Evolutionary conservation across 768 basidiomycete genomes (phyloP), one percentile per base, ranked within the genome.

Genomic region (Leccinum disarticulatum): DNA sequence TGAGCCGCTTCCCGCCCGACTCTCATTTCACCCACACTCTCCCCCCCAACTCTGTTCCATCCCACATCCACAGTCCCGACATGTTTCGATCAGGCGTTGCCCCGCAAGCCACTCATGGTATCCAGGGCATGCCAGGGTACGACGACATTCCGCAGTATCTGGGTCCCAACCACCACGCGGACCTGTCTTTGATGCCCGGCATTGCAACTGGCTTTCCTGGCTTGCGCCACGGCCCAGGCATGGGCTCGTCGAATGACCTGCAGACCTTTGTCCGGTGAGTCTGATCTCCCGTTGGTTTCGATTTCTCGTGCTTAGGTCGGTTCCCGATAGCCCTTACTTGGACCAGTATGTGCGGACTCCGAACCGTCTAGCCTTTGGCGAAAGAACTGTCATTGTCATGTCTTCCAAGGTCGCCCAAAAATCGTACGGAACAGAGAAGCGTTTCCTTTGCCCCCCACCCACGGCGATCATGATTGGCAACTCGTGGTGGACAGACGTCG

Each of bases 371-470:
- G 90, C 90, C 1, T 90, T 90, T 66, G 96, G 96, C 54, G 96
- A 98, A 73, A 86, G 94, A 52, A 93, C 94, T 4, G 85, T 98
- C 61, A 90, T 98, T 61, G 90, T 98, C 67, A 95, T 97, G 91
- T 95, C 93, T n/a, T 93, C 91, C 71, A 94, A 91, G 70, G 95
- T 98, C 31, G 96, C 93, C 3, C 96, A 98, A 79, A 96, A 98
- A 71, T 94, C 92, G 9, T 98, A 98, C 71, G 95, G 95, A 38
- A 94, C 90, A 17, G 95, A 98, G 74, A 97, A 97, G 74, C 83
- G 95, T 48, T 96, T 95, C 82, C 82, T 95, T 36, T 96, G 93
- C 71, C 94, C 92, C 8, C 95, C 91, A 56, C 95, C 95, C 9
- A 95, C 93, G 33, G 95, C 94, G 51, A 88, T 93, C 69, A 84